Evolutionary conservation across 2,329 filamentous ascomycete genomes (phyloP).

Genomic region (Ophiosphaerella herpotricha): DNA sequence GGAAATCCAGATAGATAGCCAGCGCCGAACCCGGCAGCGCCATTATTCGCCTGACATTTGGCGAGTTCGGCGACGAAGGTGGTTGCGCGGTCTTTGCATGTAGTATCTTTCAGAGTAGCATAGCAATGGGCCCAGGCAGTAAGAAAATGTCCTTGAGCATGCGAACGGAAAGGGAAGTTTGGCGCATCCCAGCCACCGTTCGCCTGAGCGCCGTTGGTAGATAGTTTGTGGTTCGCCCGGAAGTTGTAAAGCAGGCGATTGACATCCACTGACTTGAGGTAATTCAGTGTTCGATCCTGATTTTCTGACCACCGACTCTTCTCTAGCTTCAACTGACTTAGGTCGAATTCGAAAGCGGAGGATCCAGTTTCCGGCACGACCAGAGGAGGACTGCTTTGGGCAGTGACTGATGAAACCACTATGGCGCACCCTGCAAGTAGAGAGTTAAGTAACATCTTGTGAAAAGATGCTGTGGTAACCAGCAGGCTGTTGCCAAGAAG

Average conservation of each 20-base stretch:
- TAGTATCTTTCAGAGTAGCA: constrained; percentile 48
- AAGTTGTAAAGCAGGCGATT: constrained; percentile 58
- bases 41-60: constrained; percentile 59
- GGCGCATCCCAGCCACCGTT: constrained; percentile 62
- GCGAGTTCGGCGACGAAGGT: constrained; percentile 54
- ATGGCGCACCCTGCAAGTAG: not conserved
- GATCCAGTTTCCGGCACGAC: constrained; percentile 38
- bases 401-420: not conserved
- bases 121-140: constrained; percentile 58
- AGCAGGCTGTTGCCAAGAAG: too few relatives aligned
- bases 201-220: constrained; percentile 51
- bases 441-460: constrained; percentile 3
- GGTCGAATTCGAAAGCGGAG: constrained; percentile 46
- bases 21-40: constrained; percentile 48
- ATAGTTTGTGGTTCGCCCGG: constrained; percentile 52
- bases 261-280: constrained; percentile 53
- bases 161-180: constrained; percentile 58
- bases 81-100: constrained; percentile 53
- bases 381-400: constrained; percentile 6
- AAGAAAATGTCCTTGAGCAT: constrained; percentile 58
- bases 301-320: constrained; percentile 51
- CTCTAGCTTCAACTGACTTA: constrained; percentile 48
- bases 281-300: constrained; percentile 54
- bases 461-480: not conserved
- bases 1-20: constrained; percentile 60